Conservation (phyloP, 169 alveolate species). For the Babesia divergens region DNA sequence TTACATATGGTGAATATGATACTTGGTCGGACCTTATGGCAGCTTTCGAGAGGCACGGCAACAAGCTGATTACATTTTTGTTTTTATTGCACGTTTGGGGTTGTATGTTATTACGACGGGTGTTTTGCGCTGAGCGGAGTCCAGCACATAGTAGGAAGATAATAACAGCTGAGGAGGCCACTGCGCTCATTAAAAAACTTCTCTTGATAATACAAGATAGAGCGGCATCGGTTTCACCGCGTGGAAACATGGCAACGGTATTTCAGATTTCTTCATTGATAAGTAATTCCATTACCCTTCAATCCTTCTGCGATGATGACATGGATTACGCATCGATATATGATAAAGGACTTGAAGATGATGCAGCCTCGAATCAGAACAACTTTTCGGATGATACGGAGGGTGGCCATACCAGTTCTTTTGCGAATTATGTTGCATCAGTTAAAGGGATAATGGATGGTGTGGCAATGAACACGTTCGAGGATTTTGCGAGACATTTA, state of each 20-base stretch:
- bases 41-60: neutral
- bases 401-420: neutral
- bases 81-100: conserved; percentile 42
- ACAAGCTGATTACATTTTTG: neutral
- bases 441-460: neutral
- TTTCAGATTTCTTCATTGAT: neutral
- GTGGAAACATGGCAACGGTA: conserved; percentile 12
- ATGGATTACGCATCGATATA: neutral
- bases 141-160: neutral
- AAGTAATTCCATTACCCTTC: neutral
- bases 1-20: neutral
- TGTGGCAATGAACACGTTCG: neutral
- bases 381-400: neutral
- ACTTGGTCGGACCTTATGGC: neutral
- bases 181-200: neutral
- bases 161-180: neutral
- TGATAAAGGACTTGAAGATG: neutral
- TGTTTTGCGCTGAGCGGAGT: conserved; percentile 6
- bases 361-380: neutral
- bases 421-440: neutral
- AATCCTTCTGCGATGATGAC: neutral
- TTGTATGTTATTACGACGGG: conserved; percentile 22
- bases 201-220: conserved; percentile 1
- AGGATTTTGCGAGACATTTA: conserved; percentile 11
- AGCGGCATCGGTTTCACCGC: neutral